Evolutionary conservation across 345 rosid species (phyloP).

Genomic region (Reutealis trisperma): DNA sequence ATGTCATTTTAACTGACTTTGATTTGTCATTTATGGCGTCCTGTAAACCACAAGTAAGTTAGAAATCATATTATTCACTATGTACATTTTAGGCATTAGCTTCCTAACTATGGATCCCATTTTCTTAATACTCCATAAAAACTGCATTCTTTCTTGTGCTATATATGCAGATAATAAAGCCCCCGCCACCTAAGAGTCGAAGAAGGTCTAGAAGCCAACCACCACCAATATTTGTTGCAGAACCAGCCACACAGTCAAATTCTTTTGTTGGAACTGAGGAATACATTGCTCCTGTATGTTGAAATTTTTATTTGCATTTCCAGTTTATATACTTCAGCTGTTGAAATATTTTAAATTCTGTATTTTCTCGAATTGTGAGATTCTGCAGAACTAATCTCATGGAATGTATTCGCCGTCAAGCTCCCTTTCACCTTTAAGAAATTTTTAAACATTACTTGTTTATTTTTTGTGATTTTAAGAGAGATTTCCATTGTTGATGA

Average conservation of each 20-base stretch:
- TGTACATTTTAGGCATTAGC: neutral
- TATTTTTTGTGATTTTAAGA: too few relatives aligned
- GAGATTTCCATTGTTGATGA: too few relatives aligned
- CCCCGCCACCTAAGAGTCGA: conserved; percentile 45
- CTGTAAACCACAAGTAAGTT: conserved; percentile 71
- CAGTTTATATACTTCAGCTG: neutral
- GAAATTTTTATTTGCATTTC: conserved; percentile 11
- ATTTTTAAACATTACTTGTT: too few relatives aligned
- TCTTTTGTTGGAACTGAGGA: conserved; percentile 98
- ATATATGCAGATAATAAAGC: conserved; percentile 60
- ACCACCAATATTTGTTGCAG: conserved; percentile 80
- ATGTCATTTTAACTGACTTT: conserved; percentile 79
- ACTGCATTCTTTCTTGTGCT: neutral
- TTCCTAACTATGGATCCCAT: neutral
- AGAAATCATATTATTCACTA: conserved; percentile 1
- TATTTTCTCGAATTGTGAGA: neutral
- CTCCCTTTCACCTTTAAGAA: too few relatives aligned
- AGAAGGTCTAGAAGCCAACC: conserved; percentile 75
- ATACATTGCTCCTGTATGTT: conserved; percentile 92
- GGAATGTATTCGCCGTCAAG: neutral
- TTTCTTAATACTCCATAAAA: neutral
- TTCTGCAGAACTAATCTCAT: conserved; percentile 1
- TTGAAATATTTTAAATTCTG: neutral
- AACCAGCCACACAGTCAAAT: conserved; percentile 74
- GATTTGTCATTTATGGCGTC: conserved; percentile 83